Percentiles rank a stretch among this genome's conserved stretches.
Conservation (phyloP, 106 monocot genomes). For the Platanthera guangdongensis region DNA sequence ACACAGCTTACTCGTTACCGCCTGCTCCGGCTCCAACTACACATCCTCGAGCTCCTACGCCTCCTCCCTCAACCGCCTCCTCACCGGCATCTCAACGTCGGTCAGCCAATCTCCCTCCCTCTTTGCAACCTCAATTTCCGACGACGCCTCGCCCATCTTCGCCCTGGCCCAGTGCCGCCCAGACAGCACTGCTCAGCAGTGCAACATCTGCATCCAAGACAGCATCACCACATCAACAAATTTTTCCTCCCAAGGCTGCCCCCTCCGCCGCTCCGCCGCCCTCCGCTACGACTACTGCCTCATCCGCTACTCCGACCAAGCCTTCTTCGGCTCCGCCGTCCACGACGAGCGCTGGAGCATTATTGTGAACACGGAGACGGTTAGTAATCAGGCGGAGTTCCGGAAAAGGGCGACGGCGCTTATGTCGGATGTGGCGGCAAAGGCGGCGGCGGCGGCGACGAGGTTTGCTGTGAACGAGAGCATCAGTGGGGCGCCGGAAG, state of each 20-base stretch:
- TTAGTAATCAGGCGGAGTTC: neutral
- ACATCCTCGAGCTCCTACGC: neutral
- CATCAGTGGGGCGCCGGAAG: too few species aligned
- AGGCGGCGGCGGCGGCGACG: constrained; percentile 4
- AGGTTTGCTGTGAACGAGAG: neutral
- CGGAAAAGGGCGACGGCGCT: neutral
- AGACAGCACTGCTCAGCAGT: neutral
- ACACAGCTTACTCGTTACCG: neutral
- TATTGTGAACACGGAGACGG: neutral
- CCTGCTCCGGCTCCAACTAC: neutral
- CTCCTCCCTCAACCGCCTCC: neutral
- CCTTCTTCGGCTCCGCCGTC: neutral
- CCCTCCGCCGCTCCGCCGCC: constrained; percentile 3
- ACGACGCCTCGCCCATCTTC: neutral
- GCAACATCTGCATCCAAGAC: neutral
- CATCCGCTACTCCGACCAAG: constrained; percentile 23
- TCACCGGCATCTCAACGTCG: neutral
- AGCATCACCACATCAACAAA: neutral
- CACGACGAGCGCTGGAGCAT: neutral
- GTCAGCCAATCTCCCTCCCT: neutral
- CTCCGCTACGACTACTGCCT: constrained; percentile 19
- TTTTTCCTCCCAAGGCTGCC: neutral
- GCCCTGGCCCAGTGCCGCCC: constrained; percentile 1
- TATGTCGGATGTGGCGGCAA: neutral
- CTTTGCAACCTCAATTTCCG: neutral